Evolutionary conservation across 169 alveolate species (phyloP).

Genomic region (Theileria parva): DNA sequence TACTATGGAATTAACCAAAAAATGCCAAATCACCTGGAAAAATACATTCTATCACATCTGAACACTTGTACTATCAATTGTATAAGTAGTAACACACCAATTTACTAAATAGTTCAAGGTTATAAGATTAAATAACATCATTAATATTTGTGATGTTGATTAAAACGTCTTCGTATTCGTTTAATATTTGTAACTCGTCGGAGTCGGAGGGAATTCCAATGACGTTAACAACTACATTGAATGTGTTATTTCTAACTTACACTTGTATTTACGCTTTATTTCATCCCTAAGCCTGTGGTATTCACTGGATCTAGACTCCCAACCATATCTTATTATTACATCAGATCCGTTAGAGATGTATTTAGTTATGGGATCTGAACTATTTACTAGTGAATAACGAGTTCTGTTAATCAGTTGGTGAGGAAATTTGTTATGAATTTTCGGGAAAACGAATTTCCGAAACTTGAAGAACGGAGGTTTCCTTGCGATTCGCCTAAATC

Average conservation of each 20-base stretch:
- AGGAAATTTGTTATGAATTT: conserved; percentile 5
- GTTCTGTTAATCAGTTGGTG: too few relatives aligned
- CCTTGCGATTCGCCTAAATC: conserved; percentile 61
- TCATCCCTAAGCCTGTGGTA: conserved; percentile 50
- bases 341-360: conserved; percentile 23
- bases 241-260: neutral
- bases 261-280: conserved; percentile 20
- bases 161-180: neutral
- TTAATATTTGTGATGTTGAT: neutral
- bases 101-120: too few relatives aligned
- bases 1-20: neutral
- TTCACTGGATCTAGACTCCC: conserved; percentile 25
- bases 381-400: too few relatives aligned
- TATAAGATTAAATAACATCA: neutral
- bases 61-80: too few relatives aligned
- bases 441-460: conserved; percentile 38
- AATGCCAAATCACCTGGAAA: neutral
- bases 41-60: neutral
- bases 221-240: neutral
- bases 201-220: conserved; percentile 15
- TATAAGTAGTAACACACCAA: too few relatives aligned
- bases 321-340: conserved; percentile 44
- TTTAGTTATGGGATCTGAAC: neutral
- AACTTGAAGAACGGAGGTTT: conserved; percentile 66
- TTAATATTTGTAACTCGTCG: neutral